Evolutionary conservation across 495 filamentous ascomycete genomes (phyloP), one percentile per base, ranked within the genome.

Genomic region (Parmelia sp.): DNA sequence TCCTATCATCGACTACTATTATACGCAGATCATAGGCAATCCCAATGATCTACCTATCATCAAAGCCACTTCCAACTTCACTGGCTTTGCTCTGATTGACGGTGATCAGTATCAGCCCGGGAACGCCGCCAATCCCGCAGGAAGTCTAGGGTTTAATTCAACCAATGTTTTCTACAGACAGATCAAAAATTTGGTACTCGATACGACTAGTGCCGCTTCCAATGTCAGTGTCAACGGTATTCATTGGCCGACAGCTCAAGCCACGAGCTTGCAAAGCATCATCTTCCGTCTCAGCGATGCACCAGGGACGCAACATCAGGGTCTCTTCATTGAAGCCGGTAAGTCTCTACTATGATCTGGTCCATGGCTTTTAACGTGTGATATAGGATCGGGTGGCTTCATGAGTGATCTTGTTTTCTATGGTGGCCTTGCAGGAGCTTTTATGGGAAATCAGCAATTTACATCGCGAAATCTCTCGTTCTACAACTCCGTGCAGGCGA

Each of bases 141-240:
- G 66, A 49, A 64, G 76, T 15, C 73, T 77, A 39, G 78, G 75
- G 29, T 90, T 81, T 76, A 80, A 74, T 37, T 73, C 73, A 39
- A 90, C 87, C 23, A 92, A 89, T 66, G 83, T 89, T 33, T 94
- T 94, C 75, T 92, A 82, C 71, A 78, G 90, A 42, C 88, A 91
- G 66, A 80, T 94, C 58, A 80, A 88, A 39, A 94, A 94, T 69
- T 82, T 94, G 58, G 79, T 90, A 63, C 76, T 94, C 35, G 90
- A 94, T 70, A 82, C 84, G 53, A 92, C 87, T 7, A 75, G 68
- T 37, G 82, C 92, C 44, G 79, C 85, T 1, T n/a, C 73, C 0
- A 80, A 69, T 10, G 73, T 74, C 4, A 78, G 78, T 11, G 81
- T 83, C 1, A 80, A 77, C 40, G 89, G 88, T 44, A 87, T 94